phyloP scores from a whole-genome alignment of 257 asterid species.

The Schizonepeta tenuifolia region DNA sequence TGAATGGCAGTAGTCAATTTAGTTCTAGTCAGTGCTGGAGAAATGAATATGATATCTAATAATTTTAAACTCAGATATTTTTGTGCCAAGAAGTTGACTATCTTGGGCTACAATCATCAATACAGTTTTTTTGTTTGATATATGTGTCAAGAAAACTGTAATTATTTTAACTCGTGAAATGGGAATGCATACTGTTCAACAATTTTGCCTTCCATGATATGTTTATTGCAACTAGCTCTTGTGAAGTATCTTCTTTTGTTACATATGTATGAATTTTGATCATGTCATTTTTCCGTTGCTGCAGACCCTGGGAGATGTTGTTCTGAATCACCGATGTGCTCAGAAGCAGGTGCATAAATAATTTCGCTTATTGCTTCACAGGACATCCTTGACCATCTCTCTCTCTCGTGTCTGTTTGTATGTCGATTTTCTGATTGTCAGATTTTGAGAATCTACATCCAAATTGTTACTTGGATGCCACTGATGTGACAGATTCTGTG shows the following conservation, averaged over 20 bases:
- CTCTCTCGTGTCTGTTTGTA: not conserved
- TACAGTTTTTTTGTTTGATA: not conserved
- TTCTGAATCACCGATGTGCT: constrained; percentile 31
- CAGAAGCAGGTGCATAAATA: constrained; percentile 23
- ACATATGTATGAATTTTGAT: not conserved
- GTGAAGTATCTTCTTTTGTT: not conserved
- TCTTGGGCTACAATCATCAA: not conserved
- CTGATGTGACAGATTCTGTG: not conserved
- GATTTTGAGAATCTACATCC: not conserved
- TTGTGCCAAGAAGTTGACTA: not conserved
- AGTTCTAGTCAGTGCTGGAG: not conserved
- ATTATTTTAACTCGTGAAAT: not conserved
- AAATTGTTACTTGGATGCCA: not conserved
- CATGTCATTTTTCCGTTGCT: not conserved
- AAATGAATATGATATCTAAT: not conserved
- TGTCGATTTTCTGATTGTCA: not conserved
- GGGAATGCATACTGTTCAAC: not conserved
- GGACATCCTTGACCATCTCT: not conserved
- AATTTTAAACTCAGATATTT: not conserved
- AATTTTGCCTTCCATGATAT: not conserved
- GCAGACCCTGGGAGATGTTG: constrained; percentile 31
- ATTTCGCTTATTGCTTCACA: not conserved
- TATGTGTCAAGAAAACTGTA: not conserved
- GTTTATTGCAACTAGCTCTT: not conserved
- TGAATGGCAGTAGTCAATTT: not conserved